phyloP scores from a whole-genome alignment of 495 filamentous ascomycete genomes.

The Penicillium canariense region DNA sequence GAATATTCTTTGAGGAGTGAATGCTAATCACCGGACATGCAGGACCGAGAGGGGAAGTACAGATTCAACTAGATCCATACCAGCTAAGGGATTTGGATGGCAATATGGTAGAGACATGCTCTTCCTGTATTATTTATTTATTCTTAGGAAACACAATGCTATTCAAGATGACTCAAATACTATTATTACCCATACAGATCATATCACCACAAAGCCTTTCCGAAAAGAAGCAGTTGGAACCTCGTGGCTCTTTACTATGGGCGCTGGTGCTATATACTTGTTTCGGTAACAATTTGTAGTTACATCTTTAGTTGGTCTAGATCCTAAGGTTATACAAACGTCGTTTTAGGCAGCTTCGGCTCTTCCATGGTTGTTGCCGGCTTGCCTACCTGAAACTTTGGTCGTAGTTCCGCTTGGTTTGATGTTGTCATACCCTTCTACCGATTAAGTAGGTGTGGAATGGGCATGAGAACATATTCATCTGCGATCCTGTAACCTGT shows the following conservation, averaged over 20 bases:
- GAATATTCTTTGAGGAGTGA: background rate
- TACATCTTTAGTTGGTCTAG: background rate
- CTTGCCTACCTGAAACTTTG: background rate
- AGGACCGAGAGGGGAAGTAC: conserved; percentile 26
- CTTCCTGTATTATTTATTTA: background rate
- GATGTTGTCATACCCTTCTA: background rate
- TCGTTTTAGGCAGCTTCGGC: background rate
- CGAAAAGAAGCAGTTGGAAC: background rate
- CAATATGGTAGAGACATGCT: background rate
- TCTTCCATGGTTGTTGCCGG: background rate
- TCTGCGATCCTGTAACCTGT: no score
- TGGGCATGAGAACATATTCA: no score
- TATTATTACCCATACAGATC: background rate
- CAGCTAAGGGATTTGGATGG: background rate
- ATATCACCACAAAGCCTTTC: background rate
- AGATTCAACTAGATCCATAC: conserved; percentile 10
- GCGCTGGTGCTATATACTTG: background rate
- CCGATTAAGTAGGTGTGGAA: background rate
- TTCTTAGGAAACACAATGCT: no score
- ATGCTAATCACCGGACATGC: background rate
- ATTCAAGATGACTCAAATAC: background rate
- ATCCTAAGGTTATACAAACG: background rate
- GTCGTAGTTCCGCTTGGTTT: background rate
- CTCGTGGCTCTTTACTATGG: background rate
- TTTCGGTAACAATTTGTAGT: background rate